Evolutionary conservation across 139 green algal genomes (phyloP).

Genomic region (Coccomyxa sp.): DNA sequence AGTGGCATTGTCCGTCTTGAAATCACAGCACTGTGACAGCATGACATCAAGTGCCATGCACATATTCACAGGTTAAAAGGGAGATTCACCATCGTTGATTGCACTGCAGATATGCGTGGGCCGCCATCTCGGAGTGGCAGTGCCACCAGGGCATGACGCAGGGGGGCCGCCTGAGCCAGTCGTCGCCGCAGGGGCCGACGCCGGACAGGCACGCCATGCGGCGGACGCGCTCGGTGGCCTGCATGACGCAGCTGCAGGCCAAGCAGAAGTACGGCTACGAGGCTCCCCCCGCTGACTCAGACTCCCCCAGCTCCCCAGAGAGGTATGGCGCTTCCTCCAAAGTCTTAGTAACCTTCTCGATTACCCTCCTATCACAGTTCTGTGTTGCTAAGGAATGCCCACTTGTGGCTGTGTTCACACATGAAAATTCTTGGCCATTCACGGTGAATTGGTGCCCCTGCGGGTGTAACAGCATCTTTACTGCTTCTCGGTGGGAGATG

Average conservation of each 20-base stretch:
- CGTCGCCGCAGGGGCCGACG: neutral
- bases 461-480: too few relatives aligned
- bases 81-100: neutral
- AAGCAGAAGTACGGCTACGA: conserved; percentile 21
- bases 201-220: neutral
- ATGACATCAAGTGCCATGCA: neutral
- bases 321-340: neutral
- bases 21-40: neutral
- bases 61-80: neutral
- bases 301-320: neutral
- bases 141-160: conserved; percentile 19
- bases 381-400: neutral
- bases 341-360: neutral
- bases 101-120: conserved; percentile 41
- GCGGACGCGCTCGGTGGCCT: conserved; percentile 21
- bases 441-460: too few relatives aligned
- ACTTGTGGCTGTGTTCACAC: neutral
- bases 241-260: conserved; percentile 59
- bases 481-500: neutral
- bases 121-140: conserved; percentile 49
- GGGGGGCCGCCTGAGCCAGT: conserved; percentile 4
- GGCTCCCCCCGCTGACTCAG: neutral
- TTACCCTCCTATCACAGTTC: neutral
- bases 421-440: neutral
- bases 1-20: neutral